phyloP scores from a whole-genome alignment of 202 grass and related monocot genomes.

The Zizania palustris region DNA sequence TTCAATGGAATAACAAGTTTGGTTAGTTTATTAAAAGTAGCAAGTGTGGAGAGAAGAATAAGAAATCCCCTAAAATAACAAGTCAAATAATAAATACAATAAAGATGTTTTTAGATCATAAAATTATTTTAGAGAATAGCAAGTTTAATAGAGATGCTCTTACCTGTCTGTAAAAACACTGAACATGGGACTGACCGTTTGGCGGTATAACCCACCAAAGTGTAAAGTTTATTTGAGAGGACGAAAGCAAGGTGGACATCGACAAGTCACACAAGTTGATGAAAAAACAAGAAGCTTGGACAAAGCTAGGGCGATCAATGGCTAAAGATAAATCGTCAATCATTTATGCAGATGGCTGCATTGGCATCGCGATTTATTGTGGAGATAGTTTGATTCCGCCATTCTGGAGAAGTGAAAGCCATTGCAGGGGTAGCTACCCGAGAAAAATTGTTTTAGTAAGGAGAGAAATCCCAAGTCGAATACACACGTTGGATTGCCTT shows the following conservation, averaged over 20 bases:
- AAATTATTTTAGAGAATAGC: too few relatives aligned
- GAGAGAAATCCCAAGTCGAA: neutral
- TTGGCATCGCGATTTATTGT: neutral
- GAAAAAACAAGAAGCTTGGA: neutral
- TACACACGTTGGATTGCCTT: neutral
- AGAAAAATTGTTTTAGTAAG: neutral
- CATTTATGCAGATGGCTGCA: neutral
- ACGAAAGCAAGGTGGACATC: slow-evolving; percentile 10
- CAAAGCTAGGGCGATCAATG: slow-evolving; percentile 2
- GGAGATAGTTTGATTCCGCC: neutral
- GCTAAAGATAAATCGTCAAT: neutral
- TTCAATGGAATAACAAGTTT: too few relatives aligned
- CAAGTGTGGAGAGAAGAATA: too few relatives aligned
- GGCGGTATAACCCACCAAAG: neutral
- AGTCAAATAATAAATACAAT: too few relatives aligned
- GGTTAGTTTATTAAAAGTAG: too few relatives aligned
- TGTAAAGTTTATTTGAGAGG: neutral
- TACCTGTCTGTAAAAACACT: too few relatives aligned
- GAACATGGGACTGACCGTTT: too few relatives aligned
- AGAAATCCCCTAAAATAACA: too few relatives aligned
- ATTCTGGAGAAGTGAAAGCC: neutral
- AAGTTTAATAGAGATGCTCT: too few relatives aligned
- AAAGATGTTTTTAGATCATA: too few relatives aligned
- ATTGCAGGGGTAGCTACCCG: neutral
- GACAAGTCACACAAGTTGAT: slow-evolving; percentile 2